Conservation (phyloP, 805 yeast genomes). For the Wickerhamomyces rabaulensis region DNA sequence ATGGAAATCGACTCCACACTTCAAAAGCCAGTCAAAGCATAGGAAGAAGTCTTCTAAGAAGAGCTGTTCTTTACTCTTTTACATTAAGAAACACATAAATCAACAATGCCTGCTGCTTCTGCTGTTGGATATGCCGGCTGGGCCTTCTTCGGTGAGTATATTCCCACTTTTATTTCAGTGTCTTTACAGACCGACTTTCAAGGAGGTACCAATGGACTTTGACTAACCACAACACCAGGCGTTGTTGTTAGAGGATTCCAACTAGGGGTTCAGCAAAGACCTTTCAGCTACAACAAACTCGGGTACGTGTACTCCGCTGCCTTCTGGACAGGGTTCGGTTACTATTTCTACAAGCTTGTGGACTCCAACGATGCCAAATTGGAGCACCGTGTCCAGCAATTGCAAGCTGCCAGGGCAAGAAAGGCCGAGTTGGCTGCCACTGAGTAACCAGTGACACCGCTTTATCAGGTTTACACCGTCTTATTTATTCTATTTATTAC, state of each 20-base stretch:
- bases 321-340: constrained; percentile 39
- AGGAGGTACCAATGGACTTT: too few relatives aligned
- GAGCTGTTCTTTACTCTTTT: not conserved
- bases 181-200: not conserved
- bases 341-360: constrained; percentile 31
- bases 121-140: constrained; percentile 29
- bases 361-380: constrained; percentile 34
- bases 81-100: not conserved
- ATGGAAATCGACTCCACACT: not conserved
- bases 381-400: constrained; percentile 31
- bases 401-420: constrained; percentile 30
- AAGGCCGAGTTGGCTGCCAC: not conserved
- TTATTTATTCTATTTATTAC: constrained; percentile 5
- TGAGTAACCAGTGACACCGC: not conserved
- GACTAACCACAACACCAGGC: constrained; percentile 20
- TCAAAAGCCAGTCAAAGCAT: too few relatives aligned
- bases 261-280: constrained; percentile 37
- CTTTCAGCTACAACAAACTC: constrained; percentile 31
- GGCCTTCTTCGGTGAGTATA: constrained; percentile 32
- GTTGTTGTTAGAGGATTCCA: constrained; percentile 40
- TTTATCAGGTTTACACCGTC: not conserved
- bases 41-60: too few relatives aligned
- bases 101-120: constrained; percentile 19
- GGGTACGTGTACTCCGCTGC: constrained; percentile 41
- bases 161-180: not conserved